Conservation (phyloP, 495 filamentous ascomycete genomes). For the Ramalina intermedia region DNA sequence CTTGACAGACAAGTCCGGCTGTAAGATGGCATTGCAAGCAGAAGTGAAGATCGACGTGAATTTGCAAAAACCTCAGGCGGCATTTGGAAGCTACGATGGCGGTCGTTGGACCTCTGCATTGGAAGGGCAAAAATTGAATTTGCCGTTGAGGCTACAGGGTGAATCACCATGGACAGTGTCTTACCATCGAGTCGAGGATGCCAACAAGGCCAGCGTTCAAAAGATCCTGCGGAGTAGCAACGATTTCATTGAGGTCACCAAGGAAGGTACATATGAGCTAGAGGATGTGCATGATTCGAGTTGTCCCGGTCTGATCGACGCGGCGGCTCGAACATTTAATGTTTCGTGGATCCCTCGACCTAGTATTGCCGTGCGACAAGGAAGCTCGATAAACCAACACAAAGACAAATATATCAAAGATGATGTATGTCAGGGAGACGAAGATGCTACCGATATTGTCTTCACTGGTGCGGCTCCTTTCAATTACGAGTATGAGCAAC, state of each 20-base stretch:
- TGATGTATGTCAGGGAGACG: constrained; percentile 88
- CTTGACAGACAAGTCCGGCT: constrained; percentile 72
- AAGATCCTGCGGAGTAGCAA: constrained; percentile 49
- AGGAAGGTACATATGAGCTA: constrained; percentile 65
- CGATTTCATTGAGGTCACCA: constrained; percentile 47
- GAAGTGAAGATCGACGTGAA: constrained; percentile 72
- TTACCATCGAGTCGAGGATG: constrained; percentile 50
- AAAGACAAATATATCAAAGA: constrained; percentile 45
- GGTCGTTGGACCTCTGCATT: constrained; percentile 56
- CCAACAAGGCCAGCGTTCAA: constrained; percentile 26
- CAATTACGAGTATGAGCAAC: constrained; percentile 65
- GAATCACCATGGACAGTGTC: constrained; percentile 66
- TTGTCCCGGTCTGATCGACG: constrained; percentile 69
- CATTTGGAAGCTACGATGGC: constrained; percentile 70
- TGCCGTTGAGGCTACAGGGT: constrained; percentile 74
- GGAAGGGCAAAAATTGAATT: constrained; percentile 53
- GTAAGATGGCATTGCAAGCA: constrained; percentile 68
- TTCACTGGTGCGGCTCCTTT: constrained; percentile 77
- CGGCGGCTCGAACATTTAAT: constrained; percentile 55
- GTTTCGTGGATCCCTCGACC: constrained; percentile 76
- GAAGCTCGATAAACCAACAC: constrained; percentile 35
- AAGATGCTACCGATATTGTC: constrained; percentile 68
- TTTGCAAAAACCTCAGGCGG: constrained; percentile 68
- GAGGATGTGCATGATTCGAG: constrained; percentile 56
- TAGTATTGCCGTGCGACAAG: constrained; percentile 49